A percentile compares a stretch with the other conserved stretches of the same genome.
Evolutionary conservation across 2,329 filamentous ascomycete species (phyloP).

Genomic region (Tolypocladium pustulatum): DNA sequence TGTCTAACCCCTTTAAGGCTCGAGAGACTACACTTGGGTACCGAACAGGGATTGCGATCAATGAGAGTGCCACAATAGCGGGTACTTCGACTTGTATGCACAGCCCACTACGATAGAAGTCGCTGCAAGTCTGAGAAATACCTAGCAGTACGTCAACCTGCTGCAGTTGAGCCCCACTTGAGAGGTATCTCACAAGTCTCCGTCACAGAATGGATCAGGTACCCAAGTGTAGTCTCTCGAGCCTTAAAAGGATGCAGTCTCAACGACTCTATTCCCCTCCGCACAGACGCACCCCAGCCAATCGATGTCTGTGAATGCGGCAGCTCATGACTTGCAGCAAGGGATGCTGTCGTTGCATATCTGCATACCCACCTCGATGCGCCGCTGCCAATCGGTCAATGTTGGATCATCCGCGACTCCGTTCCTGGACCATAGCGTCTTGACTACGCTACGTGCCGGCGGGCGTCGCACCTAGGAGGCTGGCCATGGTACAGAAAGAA

Average conservation of each 20-base stretch:
- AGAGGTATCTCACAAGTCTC: no score
- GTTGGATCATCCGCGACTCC: background rate
- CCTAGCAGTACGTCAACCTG: no score
- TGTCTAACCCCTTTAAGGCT: no score
- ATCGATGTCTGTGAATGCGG: conserved; percentile 1
- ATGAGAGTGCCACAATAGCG: no score
- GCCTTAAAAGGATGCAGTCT: background rate
- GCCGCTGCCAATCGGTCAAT: background rate
- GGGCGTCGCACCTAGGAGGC: background rate
- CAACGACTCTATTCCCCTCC: background rate
- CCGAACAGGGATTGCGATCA: no score
- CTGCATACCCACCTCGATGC: background rate
- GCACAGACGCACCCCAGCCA: background rate
- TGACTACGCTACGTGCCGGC: background rate
- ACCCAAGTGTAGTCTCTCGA: no score
- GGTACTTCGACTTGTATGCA: no score
- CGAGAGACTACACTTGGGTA: no score
- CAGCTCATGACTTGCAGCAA: background rate
- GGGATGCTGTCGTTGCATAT: background rate
- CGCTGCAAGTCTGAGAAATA: no score
- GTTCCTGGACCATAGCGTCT: background rate
- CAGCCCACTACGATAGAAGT: no score
- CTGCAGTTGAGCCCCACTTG: no score
- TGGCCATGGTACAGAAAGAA: background rate
- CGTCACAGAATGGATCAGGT: no score